Evolutionary conservation across 306 rosid species (phyloP).

Genomic region (Rosa persica): DNA sequence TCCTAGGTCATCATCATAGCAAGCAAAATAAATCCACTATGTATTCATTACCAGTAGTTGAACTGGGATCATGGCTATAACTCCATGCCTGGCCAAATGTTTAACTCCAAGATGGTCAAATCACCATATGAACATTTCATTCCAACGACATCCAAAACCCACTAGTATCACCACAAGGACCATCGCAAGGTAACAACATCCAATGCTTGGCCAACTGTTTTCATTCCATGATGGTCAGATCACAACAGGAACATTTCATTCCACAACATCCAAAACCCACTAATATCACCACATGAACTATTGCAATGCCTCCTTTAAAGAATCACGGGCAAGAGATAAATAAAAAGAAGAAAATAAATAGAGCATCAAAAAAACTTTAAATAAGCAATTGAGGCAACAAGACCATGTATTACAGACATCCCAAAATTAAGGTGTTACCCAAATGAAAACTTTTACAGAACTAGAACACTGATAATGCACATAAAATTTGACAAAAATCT

Average conservation of each 20-base stretch:
- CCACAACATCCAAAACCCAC: background rate
- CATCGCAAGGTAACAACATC: background rate
- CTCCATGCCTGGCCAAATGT: background rate
- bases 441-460: background rate
- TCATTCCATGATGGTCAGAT: background rate
- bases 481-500: background rate
- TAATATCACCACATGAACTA: background rate
- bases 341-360: background rate
- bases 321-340: background rate
- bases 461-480: conserved; percentile 9
- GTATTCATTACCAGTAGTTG: background rate
- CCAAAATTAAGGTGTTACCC: conserved; percentile 7
- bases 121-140: background rate
- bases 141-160: background rate
- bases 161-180: background rate
- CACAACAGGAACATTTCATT: background rate
- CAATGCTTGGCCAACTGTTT: background rate
- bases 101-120: background rate
- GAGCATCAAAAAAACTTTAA: background rate
- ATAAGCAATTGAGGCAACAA: background rate
- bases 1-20: background rate
- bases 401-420: conserved; percentile 12
- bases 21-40: background rate
- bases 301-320: background rate
- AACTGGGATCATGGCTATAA: background rate